phyloP scores from a whole-genome alignment of 2,329 filamentous ascomycete species.

The Emmonsia crescens region DNA sequence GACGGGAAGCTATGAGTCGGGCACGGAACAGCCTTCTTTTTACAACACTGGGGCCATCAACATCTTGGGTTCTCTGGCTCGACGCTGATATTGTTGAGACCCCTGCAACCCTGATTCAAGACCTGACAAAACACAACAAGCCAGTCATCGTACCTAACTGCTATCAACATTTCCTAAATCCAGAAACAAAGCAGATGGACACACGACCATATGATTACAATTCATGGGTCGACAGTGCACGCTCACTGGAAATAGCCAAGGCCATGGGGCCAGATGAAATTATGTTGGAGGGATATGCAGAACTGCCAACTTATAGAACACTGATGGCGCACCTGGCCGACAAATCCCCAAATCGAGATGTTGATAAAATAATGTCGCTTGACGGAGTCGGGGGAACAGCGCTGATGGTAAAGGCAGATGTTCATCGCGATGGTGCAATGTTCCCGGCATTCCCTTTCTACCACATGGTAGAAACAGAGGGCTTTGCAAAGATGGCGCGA shows the following conservation, averaged over 20 bases:
- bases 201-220: slow-evolving; percentile 93
- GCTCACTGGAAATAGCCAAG: slow-evolving; percentile 61
- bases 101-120: slow-evolving; percentile 74
- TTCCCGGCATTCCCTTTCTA: slow-evolving; percentile 96
- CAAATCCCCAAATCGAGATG: slow-evolving; percentile 44
- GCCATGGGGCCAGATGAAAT: slow-evolving; percentile 88
- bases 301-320: slow-evolving; percentile 83
- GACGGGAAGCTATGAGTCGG: slow-evolving; percentile 81
- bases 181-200: slow-evolving; percentile 56
- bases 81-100: slow-evolving; percentile 88
- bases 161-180: slow-evolving; percentile 77
- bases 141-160: slow-evolving; percentile 92
- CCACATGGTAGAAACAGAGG: slow-evolving; percentile 93
- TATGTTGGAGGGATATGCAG: slow-evolving; percentile 80
- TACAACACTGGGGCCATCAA: slow-evolving; percentile 80
- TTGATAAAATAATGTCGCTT: slow-evolving; percentile 56
- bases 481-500: slow-evolving; percentile 94
- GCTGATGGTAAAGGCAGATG: slow-evolving; percentile 87
- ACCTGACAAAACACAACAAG: slow-evolving; percentile 77
- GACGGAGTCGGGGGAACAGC: slow-evolving; percentile 93
- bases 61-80: slow-evolving; percentile 94
- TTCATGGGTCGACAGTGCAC: slow-evolving; percentile 86
- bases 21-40: slow-evolving; percentile 91
- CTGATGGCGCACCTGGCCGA: slow-evolving; percentile 78
- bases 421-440: slow-evolving; percentile 96